phyloP scores from a whole-genome alignment of 169 alveolate genomes.

The Plasmodium malariae region DNA sequence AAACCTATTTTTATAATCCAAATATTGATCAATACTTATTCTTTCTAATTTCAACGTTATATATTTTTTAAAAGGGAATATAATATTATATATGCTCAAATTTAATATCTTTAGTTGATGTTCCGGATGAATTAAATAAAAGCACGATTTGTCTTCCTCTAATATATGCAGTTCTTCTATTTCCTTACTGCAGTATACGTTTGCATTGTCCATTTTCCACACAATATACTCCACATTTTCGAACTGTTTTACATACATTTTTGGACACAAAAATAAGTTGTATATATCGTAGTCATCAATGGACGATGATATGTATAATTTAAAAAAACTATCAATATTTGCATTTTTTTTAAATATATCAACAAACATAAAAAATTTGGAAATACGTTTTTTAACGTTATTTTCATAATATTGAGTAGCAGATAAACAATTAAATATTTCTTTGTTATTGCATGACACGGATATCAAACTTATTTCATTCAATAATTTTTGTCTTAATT shows the following conservation, averaged over 20 bases:
- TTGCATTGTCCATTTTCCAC: conserved; percentile 16
- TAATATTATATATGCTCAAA: conserved; percentile 54
- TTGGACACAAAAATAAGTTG: conserved; percentile 69
- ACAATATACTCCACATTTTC: conserved; percentile 16
- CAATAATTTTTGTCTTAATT: conserved; percentile 82
- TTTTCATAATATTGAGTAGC: conserved; percentile 80
- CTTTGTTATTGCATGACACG: conserved; percentile 72
- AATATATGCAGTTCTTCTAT: conserved; percentile 14
- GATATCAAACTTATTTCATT: conserved; percentile 79
- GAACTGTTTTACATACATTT: conserved; percentile 33
- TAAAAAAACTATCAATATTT: conserved; percentile 8
- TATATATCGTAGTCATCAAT: conserved; percentile 58
- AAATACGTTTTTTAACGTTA: conserved; percentile 65
- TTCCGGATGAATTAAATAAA: conserved; percentile 63
- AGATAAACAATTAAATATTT: conserved; percentile 79
- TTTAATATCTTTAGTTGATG: conserved; percentile 28
- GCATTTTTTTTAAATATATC: conserved; percentile 20
- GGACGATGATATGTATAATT: conserved; percentile 18
- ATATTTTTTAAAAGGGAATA: conserved; percentile 64
- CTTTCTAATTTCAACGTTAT: conserved; percentile 43
- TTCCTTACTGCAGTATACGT: conserved; percentile 5
- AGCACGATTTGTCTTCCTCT: conserved; percentile 44
- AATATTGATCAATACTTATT: conserved; percentile 13
- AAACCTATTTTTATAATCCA: conserved; percentile 8
- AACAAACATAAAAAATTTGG: conserved; percentile 30